These are phyloP conservation scores for Ceratocystis colombiana DNA, from an alignment of 2,329 filamentous ascomycete genomes.

Conservation along the genomic window DNA sequence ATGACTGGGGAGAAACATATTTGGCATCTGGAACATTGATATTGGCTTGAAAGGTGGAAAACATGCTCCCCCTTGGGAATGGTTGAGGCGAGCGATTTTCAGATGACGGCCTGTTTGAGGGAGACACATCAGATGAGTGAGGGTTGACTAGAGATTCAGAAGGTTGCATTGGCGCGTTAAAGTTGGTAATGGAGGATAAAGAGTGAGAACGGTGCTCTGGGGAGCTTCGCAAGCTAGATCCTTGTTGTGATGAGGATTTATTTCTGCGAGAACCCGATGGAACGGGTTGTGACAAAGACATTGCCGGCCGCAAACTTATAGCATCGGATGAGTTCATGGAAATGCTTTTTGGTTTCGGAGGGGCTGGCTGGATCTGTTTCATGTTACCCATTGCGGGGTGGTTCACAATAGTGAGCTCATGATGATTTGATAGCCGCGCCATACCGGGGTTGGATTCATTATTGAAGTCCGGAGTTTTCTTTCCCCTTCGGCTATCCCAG, in stretches of 20 bases:
- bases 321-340: background rate
- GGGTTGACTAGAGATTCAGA: background rate
- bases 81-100: background rate
- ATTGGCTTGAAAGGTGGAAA: conserved; percentile 21
- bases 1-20: background rate
- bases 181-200: background rate
- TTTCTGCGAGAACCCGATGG: background rate
- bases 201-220: background rate
- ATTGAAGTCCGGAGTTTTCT: conserved; percentile 25
- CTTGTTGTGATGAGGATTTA: background rate
- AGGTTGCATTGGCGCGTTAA: background rate
- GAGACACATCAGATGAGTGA: background rate
- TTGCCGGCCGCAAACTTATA: background rate
- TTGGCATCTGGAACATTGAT: background rate
- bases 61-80: conserved; percentile 7
- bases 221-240: background rate
- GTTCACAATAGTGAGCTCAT: conserved; percentile 34
- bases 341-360: conserved; percentile 2
- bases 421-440: conserved; percentile 30
- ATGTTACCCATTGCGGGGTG: conserved; percentile 26
- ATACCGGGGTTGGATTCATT: conserved; percentile 24
- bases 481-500: conserved; percentile 55
- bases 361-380: conserved; percentile 17
- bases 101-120: background rate
- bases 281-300: background rate